Evolutionary conservation across 371 early-diverging fungal genomes (phyloP).

Genomic region (Smittium culicis): DNA sequence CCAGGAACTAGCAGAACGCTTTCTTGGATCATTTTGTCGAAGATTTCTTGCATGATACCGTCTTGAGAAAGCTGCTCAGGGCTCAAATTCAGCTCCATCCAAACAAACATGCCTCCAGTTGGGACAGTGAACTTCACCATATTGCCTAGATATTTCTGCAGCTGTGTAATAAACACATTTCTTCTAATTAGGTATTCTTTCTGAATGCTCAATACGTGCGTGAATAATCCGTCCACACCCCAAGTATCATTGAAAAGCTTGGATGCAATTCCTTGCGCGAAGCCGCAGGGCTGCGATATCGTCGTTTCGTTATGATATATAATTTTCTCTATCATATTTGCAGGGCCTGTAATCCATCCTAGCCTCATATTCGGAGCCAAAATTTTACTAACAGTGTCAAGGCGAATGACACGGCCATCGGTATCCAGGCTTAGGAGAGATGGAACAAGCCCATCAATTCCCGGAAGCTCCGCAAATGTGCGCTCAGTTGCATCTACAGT

Average conservation of each 20-base stretch:
- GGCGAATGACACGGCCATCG: conserved; percentile 48
- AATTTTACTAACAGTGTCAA: conserved; percentile 55
- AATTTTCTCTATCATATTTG: conserved; percentile 38
- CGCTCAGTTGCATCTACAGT: conserved; percentile 11
- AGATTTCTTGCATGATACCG: conserved; percentile 24
- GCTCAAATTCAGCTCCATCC: conserved; percentile 38
- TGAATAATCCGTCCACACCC: conserved; percentile 37
- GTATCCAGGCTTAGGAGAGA: conserved; percentile 47
- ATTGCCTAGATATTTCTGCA: conserved; percentile 33
- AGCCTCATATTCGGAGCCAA: conserved; percentile 44
- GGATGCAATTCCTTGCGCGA: conserved; percentile 40
- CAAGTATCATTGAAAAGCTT: conserved; percentile 36
- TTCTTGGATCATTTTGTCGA: conserved; percentile 22
- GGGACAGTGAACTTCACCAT: conserved; percentile 40
- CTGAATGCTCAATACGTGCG: conserved; percentile 33
- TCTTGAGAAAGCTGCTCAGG: not conserved
- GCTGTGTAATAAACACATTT: conserved; percentile 35
- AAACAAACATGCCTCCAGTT: conserved; percentile 52
- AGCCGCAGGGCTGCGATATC: conserved; percentile 43
- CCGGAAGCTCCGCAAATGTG: conserved; percentile 12
- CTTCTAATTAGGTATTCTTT: conserved; percentile 37
- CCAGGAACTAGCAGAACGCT: conserved; percentile 30
- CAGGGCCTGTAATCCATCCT: conserved; percentile 46
- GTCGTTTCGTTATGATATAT: conserved; percentile 43
- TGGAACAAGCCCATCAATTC: conserved; percentile 28